phyloP scores from a whole-genome alignment of 2,329 filamentous ascomycete genomes.

The Colletotrichum godetiae region DNA sequence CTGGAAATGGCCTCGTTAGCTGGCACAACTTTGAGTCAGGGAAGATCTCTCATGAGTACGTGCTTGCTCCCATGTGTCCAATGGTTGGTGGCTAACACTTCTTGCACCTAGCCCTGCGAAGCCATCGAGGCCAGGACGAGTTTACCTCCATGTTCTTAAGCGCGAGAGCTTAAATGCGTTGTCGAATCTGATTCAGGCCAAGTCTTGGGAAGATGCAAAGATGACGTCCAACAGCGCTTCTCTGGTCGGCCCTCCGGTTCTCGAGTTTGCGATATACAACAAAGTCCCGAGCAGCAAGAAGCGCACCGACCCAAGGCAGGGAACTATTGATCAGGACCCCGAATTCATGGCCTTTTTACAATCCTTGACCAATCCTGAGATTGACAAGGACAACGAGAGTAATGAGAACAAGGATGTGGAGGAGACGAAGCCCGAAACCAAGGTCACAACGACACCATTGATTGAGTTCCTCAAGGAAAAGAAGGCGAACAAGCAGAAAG shows the following conservation, averaged over 20 bases:
- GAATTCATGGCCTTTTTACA: slow-evolving; percentile 96
- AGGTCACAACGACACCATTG: slow-evolving; percentile 85
- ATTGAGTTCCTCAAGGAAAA: slow-evolving; percentile 93
- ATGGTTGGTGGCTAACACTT: slow-evolving; percentile 17
- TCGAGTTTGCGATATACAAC: slow-evolving; percentile 87
- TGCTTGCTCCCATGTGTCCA: slow-evolving; percentile 29
- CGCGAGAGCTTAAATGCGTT: slow-evolving; percentile 75
- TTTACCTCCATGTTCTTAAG: slow-evolving; percentile 84
- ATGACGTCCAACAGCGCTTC: slow-evolving; percentile 78
- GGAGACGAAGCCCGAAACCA: slow-evolving; percentile 63
- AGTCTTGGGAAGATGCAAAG: slow-evolving; percentile 84
- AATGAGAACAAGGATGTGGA: slow-evolving; percentile 57
- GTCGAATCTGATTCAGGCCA: slow-evolving; percentile 75
- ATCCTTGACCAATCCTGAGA: slow-evolving; percentile 78
- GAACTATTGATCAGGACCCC: slow-evolving; percentile 95
- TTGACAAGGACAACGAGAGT: slow-evolving; percentile 59
- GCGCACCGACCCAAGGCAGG: slow-evolving; percentile 85
- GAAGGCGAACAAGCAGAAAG: slow-evolving; percentile 80
- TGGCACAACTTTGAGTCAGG: slow-evolving; percentile 76
- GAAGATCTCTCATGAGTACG: slow-evolving; percentile 87
- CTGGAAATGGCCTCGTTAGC: slow-evolving; percentile 84
- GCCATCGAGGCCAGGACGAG: slow-evolving; percentile 81
- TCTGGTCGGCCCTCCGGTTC: slow-evolving; percentile 80
- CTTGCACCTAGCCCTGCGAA: slow-evolving; percentile 76
- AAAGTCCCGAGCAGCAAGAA: slow-evolving; percentile 81